Conservation (phyloP, 257 asterid genomes). For the Jaltomata sinuosa region DNA sequence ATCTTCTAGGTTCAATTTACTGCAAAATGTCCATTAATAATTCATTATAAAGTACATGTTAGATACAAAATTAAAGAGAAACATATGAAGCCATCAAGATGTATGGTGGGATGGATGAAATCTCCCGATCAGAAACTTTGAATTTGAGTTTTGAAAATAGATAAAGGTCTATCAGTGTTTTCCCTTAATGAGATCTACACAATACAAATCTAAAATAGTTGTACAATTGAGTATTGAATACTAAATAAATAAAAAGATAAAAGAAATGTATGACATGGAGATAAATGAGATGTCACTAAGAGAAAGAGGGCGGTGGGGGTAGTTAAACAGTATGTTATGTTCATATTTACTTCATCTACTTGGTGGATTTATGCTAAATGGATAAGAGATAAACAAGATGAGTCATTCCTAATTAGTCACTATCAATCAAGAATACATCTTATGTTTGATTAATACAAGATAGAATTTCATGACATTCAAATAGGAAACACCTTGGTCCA, state of each 20-base stretch:
- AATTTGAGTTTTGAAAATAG: no score
- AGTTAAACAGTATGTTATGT: background rate
- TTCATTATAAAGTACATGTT: background rate
- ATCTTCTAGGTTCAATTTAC: background rate
- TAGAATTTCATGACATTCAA: background rate
- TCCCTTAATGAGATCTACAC: background rate
- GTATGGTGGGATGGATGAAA: background rate
- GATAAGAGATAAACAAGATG: background rate
- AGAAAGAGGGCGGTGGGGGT: background rate
- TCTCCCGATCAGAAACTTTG: background rate
- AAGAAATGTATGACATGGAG: background rate
- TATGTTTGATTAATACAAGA: background rate
- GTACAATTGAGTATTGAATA: background rate
- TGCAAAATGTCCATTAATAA: background rate
- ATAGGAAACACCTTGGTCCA: background rate
- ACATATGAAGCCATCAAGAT: background rate
- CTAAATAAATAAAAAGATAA: no score
- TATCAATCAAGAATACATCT: background rate
- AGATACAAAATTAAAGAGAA: no score
- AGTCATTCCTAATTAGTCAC: background rate
- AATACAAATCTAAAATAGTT: background rate
- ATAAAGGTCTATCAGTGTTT: no score
- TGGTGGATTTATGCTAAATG: background rate
- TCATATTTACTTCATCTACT: background rate
- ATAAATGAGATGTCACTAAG: background rate